phyloP scores from a whole-genome alignment of 176 grass and related monocot genomes.

The Juncus inflexus region DNA sequence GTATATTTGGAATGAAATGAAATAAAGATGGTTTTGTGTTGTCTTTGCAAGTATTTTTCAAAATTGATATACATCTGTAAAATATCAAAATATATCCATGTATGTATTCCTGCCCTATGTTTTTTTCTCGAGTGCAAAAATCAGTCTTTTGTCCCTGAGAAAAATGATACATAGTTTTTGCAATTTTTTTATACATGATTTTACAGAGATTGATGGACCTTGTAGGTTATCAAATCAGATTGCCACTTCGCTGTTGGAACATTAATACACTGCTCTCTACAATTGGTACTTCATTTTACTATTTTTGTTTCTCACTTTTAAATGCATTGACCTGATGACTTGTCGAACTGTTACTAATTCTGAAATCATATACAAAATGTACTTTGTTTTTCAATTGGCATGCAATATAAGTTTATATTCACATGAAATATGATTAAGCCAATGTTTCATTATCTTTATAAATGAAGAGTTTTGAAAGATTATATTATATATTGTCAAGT shows the following conservation, averaged over 20 bases:
- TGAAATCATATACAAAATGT: too few species aligned
- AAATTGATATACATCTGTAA: too few species aligned
- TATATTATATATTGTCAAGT: too few species aligned
- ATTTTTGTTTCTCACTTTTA: constrained; percentile 13
- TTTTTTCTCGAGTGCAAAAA: constrained; percentile 8
- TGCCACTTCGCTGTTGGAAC: constrained; percentile 16
- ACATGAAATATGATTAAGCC: too few species aligned
- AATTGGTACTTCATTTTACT: constrained; percentile 3
- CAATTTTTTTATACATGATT: background rate
- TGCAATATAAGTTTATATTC: too few species aligned
- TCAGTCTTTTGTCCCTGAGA: background rate
- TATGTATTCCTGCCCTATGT: background rate
- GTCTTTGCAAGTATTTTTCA: too few species aligned
- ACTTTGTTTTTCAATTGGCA: too few species aligned
- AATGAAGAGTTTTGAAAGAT: too few species aligned
- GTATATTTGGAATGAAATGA: constrained; percentile 4
- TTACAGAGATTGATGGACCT: background rate
- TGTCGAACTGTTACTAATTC: too few species aligned
- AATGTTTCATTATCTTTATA: too few species aligned
- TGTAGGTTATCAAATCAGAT: constrained; percentile 15
- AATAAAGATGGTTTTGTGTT: background rate
- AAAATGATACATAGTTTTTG: background rate
- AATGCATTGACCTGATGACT: constrained; percentile 10
- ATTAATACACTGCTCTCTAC: constrained; percentile 2
- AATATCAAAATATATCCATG: background rate